These are phyloP conservation scores for Aphanomyces invadans DNA, from an alignment of 352 stramenopile species.

Conservation along the genomic window DNA sequence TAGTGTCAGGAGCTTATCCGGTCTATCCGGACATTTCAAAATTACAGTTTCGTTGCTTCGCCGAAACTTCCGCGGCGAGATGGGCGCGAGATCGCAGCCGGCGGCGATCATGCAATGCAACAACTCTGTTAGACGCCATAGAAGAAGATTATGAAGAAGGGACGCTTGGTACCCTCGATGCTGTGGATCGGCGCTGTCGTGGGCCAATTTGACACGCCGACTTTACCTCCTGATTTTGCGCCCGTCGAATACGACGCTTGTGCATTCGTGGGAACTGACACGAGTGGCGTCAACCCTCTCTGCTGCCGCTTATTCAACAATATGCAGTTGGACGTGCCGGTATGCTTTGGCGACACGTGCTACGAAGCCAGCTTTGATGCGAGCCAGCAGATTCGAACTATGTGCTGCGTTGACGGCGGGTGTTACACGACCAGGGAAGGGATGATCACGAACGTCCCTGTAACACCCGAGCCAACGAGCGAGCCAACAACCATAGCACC, in stretches of 20 bases:
- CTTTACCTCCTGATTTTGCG: neutral
- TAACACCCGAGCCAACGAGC: neutral
- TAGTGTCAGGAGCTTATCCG: neutral
- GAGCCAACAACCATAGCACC: neutral
- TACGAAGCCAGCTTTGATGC: neutral
- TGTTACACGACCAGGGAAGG: constrained; percentile 8
- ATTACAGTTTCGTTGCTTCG: neutral
- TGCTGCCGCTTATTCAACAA: neutral
- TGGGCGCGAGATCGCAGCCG: neutral
- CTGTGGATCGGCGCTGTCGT: neutral
- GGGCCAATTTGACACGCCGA: neutral
- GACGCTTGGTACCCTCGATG: neutral
- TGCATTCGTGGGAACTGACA: neutral
- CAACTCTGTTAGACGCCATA: neutral
- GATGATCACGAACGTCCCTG: neutral
- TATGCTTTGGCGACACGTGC: neutral
- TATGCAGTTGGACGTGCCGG: neutral
- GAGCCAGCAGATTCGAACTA: neutral
- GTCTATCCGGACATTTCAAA: neutral
- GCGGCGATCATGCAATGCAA: neutral
- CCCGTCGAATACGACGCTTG: neutral
- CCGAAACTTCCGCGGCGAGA: neutral
- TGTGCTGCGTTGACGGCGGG: neutral
- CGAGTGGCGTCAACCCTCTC: neutral
- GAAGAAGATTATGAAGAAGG: neutral